These are phyloP conservation scores for Suillus spraguei DNA, from an alignment of 768 basidiomycete species.

Conservation along the genomic window DNA sequence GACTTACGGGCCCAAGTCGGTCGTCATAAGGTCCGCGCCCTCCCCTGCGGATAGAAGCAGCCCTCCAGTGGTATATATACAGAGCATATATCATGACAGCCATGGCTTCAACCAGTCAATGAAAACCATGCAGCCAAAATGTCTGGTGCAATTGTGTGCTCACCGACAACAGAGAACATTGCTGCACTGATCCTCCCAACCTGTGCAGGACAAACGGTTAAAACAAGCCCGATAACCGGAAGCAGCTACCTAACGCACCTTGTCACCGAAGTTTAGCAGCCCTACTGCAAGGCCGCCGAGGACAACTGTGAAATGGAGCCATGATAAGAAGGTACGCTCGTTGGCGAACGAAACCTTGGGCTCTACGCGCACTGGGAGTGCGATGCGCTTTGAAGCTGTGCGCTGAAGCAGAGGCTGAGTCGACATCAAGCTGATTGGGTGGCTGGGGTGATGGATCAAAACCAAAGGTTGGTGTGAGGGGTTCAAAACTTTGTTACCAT, in stretches of 20 bases:
- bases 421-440: constrained; percentile 61
- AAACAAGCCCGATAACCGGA: background rate
- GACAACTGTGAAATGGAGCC: constrained; percentile 98
- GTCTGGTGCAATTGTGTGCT: constrained; percentile 28
- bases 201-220: constrained; percentile 37
- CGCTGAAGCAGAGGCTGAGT: constrained; percentile 97
- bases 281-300: constrained; percentile 96
- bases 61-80: constrained; percentile 96
- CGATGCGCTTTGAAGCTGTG: constrained; percentile 91
- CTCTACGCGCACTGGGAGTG: constrained; percentile 92
- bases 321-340: constrained; percentile 95
- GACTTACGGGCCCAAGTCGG: constrained; percentile 87
- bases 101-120: constrained; percentile 63
- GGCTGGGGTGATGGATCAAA: constrained; percentile 1
- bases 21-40: constrained; percentile 97
- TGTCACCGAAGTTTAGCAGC: constrained; percentile 96
- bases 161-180: constrained; percentile 94
- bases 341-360: constrained; percentile 96
- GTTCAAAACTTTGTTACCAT: constrained; percentile 8
- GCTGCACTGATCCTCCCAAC: constrained; percentile 95
- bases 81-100: constrained; percentile 97
- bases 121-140: background rate
- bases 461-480: background rate
- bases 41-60: constrained; percentile 86
- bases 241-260: constrained; percentile 46